These are phyloP conservation scores for Solanum rostratum DNA, from an alignment of 257 asterid species.

Conservation along the genomic window DNA sequence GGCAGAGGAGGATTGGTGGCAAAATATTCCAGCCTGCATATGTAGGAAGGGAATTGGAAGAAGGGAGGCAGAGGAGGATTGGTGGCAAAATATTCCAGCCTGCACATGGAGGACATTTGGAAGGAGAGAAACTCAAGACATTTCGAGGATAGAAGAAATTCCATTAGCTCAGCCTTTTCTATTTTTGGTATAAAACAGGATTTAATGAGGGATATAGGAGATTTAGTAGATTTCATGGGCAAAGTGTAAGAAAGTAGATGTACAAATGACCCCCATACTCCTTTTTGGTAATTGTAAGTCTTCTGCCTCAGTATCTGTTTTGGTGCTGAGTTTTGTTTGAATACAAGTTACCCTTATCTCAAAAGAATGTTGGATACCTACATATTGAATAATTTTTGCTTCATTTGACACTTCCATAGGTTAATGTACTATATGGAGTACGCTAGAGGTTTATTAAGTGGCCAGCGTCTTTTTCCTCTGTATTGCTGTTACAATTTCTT, in stretches of 20 bases:
- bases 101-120: not conserved
- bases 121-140: not conserved
- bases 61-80: not conserved
- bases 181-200: not conserved
- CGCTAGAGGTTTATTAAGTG: not conserved
- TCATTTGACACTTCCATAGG: not conserved
- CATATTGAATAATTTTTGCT: not conserved
- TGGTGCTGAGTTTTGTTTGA: not conserved
- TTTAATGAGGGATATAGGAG: not conserved
- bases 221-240: not conserved
- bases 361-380: not conserved
- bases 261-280: not conserved
- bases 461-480: not conserved
- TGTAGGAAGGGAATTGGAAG: not conserved
- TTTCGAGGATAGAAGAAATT: not conserved
- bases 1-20: not conserved
- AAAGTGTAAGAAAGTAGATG: not conserved
- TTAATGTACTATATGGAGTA: not conserved
- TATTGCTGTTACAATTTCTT: not conserved
- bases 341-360: not conserved
- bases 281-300: not conserved
- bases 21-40: too few species aligned
- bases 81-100: not conserved
- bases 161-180: not conserved
- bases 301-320: not conserved